Evolutionary conservation across 176 grass and related monocot genomes (phyloP).

Genomic region (Stipa capillata): DNA sequence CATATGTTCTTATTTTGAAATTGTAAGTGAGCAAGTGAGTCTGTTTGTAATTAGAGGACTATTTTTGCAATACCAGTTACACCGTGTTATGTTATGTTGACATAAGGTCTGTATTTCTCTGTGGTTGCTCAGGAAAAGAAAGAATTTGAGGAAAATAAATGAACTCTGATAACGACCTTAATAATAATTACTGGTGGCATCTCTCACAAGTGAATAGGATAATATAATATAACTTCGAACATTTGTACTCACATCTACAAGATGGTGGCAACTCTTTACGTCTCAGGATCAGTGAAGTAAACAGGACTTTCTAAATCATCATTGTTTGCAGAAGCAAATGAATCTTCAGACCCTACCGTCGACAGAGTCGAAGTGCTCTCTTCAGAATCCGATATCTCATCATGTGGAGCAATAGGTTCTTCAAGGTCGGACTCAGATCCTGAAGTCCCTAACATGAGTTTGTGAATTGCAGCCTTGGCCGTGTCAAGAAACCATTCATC

Average conservation of each 20-base stretch:
- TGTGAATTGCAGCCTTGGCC: slow-evolving; percentile 78
- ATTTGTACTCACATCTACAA: not conserved
- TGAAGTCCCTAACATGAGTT: slow-evolving; percentile 71
- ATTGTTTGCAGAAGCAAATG: slow-evolving; percentile 90
- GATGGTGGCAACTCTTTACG: slow-evolving; percentile 14
- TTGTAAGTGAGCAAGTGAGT: not conserved
- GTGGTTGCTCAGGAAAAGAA: not conserved
- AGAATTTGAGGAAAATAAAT: not conserved
- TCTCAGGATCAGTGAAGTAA: slow-evolving; percentile 79
- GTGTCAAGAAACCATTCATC: slow-evolving; percentile 94
- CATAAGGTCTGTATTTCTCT: not conserved
- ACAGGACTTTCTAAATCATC: slow-evolving; percentile 74
- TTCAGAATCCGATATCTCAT: slow-evolving; percentile 68
- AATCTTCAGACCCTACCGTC: slow-evolving; percentile 50
- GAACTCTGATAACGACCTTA: not conserved
- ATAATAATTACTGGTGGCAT: not conserved
- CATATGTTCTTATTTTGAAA: not conserved
- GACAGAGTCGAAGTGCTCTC: slow-evolving; percentile 39
- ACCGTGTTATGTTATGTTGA: not conserved
- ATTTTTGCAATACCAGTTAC: not conserved
- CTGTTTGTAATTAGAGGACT: not conserved
- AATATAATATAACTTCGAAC: not conserved
- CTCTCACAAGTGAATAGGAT: slow-evolving; percentile 8
- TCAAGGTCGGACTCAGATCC: slow-evolving; percentile 70
- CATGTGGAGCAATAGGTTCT: slow-evolving; percentile 30